Percentiles rank a stretch among this genome's conserved stretches.
Evolutionary conservation across 2,329 filamentous ascomycete species (phyloP).

Genomic region (Xylariomycetidae sp.): DNA sequence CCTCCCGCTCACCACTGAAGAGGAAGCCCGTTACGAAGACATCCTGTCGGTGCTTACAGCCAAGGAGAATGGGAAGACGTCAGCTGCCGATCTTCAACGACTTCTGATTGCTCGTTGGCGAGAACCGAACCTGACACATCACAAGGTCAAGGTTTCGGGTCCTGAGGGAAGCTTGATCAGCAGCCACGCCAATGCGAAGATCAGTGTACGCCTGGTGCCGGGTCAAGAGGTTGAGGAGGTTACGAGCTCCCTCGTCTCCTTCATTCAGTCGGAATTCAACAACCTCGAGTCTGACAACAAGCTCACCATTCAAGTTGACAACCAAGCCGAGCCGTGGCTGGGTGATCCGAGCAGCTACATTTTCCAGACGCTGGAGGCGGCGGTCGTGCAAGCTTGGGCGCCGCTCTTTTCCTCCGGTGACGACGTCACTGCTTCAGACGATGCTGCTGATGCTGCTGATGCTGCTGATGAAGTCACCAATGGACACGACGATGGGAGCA

Average conservation of each 20-base stretch:
- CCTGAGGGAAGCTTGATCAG: slow-evolving; percentile 91
- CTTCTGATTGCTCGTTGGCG: slow-evolving; percentile 93
- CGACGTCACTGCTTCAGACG: too few species aligned
- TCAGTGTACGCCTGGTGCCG: slow-evolving; percentile 87
- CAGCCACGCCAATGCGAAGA: slow-evolving; percentile 76
- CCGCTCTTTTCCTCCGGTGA: slow-evolving; percentile 43
- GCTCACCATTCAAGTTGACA: slow-evolving; percentile 78
- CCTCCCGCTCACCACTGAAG: slow-evolving; percentile 64
- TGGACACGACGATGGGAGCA: slow-evolving; percentile 11
- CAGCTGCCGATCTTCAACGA: slow-evolving; percentile 66
- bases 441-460: too few species aligned
- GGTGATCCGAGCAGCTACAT: slow-evolving; percentile 87
- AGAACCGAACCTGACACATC: slow-evolving; percentile 89
- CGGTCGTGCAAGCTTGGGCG: slow-evolving; percentile 80
- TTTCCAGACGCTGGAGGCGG: slow-evolving; percentile 80
- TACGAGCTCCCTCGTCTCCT: slow-evolving; percentile 58
- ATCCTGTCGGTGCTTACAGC: slow-evolving; percentile 73
- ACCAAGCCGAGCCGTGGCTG: slow-evolving; percentile 93
- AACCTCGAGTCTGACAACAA: slow-evolving; percentile 73
- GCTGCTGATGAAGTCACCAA: slow-evolving; percentile 7
- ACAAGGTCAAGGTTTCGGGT: slow-evolving; percentile 87
- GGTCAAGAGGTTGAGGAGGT: slow-evolving; percentile 84
- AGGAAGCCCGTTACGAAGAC: slow-evolving; percentile 75
- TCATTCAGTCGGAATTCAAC: slow-evolving; percentile 65
- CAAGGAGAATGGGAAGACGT: slow-evolving; percentile 55